phyloP scores from a whole-genome alignment of 805 yeast genomes.

The Cyberlindnera maclurae region DNA sequence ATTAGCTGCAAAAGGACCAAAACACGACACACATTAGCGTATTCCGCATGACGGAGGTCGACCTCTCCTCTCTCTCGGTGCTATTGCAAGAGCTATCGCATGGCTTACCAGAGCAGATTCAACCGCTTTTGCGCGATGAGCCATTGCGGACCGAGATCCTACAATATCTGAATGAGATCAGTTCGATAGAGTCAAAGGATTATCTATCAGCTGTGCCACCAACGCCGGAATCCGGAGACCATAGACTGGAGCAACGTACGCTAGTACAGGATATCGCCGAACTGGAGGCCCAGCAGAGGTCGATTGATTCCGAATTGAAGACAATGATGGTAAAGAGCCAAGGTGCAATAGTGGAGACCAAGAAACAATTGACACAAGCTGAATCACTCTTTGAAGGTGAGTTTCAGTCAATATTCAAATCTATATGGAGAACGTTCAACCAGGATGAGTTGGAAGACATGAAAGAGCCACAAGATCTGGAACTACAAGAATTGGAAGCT shows the following conservation, averaged over 20 bases:
- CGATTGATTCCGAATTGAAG: slow-evolving; percentile 38
- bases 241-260: slow-evolving; percentile 24
- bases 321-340: slow-evolving; percentile 30
- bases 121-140: slow-evolving; percentile 23
- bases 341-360: slow-evolving; percentile 35
- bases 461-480: slow-evolving; percentile 20
- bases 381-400: slow-evolving; percentile 27
- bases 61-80: slow-evolving; percentile 21
- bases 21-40: neutral
- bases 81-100: slow-evolving; percentile 30
- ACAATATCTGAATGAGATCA: slow-evolving; percentile 29
- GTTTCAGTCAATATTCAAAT: slow-evolving; percentile 25
- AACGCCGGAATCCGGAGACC: slow-evolving; percentile 28
- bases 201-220: slow-evolving; percentile 36
- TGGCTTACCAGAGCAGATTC: slow-evolving; percentile 23
- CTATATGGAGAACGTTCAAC: slow-evolving; percentile 25
- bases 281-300: slow-evolving; percentile 48
- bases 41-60: slow-evolving; percentile 1
- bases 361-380: slow-evolving; percentile 30
- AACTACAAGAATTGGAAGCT: slow-evolving; percentile 18
- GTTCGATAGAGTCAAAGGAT: slow-evolving; percentile 43
- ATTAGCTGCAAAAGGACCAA: too few species aligned
- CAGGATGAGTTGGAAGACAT: slow-evolving; percentile 27
- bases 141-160: slow-evolving; percentile 31
- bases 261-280: slow-evolving; percentile 70